phyloP scores from a whole-genome alignment of 2,329 filamentous ascomycete species.

The Fusarium sambucinum region DNA sequence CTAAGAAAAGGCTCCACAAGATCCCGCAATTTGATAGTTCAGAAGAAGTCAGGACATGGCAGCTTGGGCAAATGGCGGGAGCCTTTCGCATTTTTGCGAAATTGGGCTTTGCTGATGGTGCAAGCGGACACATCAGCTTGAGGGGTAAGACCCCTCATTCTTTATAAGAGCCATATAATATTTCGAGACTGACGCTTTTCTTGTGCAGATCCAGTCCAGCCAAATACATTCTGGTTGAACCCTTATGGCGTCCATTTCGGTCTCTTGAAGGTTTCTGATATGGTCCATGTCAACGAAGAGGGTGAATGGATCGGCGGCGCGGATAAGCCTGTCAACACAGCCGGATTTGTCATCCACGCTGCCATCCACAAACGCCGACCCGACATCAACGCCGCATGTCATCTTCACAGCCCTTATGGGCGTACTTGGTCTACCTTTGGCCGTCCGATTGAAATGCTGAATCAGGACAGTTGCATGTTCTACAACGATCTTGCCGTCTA shows the following conservation, averaged over 20 bases:
- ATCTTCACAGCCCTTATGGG: conserved; percentile 72
- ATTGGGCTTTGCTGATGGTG: too few relatives aligned
- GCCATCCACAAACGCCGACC: conserved; percentile 73
- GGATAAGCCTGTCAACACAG: conserved; percentile 72
- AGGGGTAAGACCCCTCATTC: too few relatives aligned
- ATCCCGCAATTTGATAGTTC: too few relatives aligned
- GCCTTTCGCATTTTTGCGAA: too few relatives aligned
- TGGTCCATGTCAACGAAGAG: conserved; percentile 71
- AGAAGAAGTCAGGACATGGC: too few relatives aligned
- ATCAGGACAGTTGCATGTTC: conserved; percentile 73
- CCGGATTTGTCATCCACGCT: conserved; percentile 76
- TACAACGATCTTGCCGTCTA: conserved; percentile 73
- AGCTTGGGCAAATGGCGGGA: too few relatives aligned
- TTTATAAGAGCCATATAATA: too few relatives aligned
- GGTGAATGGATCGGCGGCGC: conserved; percentile 71
- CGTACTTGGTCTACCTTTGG: conserved; percentile 76
- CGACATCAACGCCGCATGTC: conserved; percentile 74
- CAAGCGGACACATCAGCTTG: too few relatives aligned
- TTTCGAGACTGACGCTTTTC: too few relatives aligned
- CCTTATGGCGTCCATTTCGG: conserved; percentile 74
- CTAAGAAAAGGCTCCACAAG: too few relatives aligned
- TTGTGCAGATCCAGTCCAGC: conserved; percentile 49
- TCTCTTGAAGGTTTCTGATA: conserved; percentile 72
- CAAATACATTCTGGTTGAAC: conserved; percentile 62
- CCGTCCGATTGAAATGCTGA: conserved; percentile 74